phyloP scores from a whole-genome alignment of 176 grass and related monocot species.

The Lolium rigidum region DNA sequence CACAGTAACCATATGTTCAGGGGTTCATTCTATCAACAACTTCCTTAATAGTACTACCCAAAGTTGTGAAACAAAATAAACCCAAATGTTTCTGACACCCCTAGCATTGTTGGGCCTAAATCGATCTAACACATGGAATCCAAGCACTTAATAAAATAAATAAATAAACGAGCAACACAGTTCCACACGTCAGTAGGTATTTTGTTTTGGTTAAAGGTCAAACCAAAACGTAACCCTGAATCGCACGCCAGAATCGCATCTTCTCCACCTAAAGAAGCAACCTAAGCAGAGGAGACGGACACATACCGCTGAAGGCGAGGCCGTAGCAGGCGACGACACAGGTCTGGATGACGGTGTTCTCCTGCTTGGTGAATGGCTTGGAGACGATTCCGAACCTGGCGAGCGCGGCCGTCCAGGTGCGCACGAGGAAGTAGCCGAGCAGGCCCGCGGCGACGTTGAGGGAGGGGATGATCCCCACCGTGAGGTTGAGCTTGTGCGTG shows the following conservation, averaged over 20 bases:
- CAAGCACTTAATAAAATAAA: too few relatives aligned
- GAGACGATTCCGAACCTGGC: slow-evolving; percentile 44
- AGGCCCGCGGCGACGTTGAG: slow-evolving; percentile 67
- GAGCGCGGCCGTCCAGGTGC: slow-evolving; percentile 61
- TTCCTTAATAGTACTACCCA: not conserved
- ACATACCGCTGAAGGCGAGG: slow-evolving; percentile 75
- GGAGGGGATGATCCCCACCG: slow-evolving; percentile 63
- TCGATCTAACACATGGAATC: not conserved
- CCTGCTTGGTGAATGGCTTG: slow-evolving; percentile 85
- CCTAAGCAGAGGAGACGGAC: not conserved
- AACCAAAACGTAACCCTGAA: not conserved
- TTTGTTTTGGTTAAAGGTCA: not conserved
- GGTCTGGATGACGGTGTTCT: slow-evolving; percentile 87
- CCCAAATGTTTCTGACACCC: not conserved
- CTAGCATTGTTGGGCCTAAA: not conserved
- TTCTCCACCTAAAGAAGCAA: too few relatives aligned
- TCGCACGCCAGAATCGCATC: too few relatives aligned
- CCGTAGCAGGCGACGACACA: slow-evolving; percentile 87
- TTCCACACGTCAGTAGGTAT: not conserved
- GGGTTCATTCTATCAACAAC: not conserved
- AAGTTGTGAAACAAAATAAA: not conserved
- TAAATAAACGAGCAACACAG: not conserved
- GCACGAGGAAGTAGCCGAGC: slow-evolving; percentile 68
- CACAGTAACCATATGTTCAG: not conserved
- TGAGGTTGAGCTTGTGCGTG: slow-evolving; percentile 77